A percentile compares a stretch with the other conserved stretches of the same genome.
These are phyloP conservation scores for Homolaphlyctis polyrhiza DNA, from an alignment of 371 early-diverging fungal genomes.

Conservation along the genomic window DNA sequence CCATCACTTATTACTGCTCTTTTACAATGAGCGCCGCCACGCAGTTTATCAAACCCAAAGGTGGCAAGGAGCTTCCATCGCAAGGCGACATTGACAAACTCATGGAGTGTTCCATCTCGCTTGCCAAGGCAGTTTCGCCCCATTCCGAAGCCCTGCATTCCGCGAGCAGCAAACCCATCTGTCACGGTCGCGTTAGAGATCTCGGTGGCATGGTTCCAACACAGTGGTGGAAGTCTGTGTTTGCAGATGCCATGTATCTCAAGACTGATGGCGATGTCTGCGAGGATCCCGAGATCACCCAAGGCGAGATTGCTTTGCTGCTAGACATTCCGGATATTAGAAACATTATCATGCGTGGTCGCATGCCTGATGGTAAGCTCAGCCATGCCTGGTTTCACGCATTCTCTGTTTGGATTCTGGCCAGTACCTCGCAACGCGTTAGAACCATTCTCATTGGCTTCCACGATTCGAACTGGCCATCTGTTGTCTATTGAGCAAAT, in stretches of 20 bases:
- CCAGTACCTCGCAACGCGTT: too few relatives aligned
- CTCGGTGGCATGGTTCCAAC: constrained; percentile 47
- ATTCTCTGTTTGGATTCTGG: too few relatives aligned
- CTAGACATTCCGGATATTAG: constrained; percentile 30
- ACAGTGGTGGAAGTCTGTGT: constrained; percentile 58
- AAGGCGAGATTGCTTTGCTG: constrained; percentile 46
- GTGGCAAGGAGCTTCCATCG: neutral
- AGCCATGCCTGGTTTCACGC: too few relatives aligned
- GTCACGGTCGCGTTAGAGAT: constrained; percentile 41
- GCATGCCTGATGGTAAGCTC: too few relatives aligned
- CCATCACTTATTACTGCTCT: neutral
- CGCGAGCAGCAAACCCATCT: constrained; percentile 11
- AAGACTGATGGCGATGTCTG: constrained; percentile 66
- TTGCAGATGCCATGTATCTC: constrained; percentile 52
- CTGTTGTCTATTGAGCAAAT: too few relatives aligned
- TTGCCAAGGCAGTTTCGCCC: neutral
- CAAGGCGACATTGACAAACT: constrained; percentile 3
- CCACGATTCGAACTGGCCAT: too few relatives aligned
- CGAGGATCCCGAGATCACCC: constrained; percentile 59
- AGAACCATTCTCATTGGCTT: too few relatives aligned
- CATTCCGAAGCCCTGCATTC: neutral
- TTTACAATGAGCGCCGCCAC: neutral
- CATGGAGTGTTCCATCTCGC: constrained; percentile 4
- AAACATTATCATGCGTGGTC: constrained; percentile 10
- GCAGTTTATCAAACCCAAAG: neutral